These are phyloP conservation scores for Misopates orontium DNA, from an alignment of 257 asterid genomes.

Conservation along the genomic window DNA sequence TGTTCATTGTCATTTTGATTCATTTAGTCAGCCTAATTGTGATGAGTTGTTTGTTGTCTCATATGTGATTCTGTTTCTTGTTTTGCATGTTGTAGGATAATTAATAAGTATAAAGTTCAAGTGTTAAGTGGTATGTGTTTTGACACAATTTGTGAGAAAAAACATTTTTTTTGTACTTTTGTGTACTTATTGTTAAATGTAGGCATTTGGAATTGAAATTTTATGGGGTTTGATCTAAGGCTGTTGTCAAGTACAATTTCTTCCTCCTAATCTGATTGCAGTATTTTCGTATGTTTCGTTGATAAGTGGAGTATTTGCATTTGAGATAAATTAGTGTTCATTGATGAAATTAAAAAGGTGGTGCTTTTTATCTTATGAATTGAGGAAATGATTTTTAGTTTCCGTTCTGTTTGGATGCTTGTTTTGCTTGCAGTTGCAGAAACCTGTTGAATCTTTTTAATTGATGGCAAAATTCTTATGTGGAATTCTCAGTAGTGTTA, in stretches of 20 bases:
- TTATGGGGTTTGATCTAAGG: conserved; percentile 14
- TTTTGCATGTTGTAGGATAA: conserved; percentile 20
- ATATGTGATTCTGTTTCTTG: not conserved
- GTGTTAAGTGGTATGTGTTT: not conserved
- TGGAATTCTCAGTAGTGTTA: not conserved
- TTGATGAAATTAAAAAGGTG: not conserved
- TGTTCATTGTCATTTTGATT: not conserved
- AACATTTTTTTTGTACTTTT: no score
- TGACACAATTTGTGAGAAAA: not conserved
- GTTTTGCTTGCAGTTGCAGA: not conserved
- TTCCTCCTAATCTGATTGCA: conserved; percentile 3
- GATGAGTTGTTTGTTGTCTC: not conserved
- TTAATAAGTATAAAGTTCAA: not conserved
- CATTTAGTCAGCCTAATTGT: not conserved
- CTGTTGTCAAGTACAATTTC: conserved; percentile 10
- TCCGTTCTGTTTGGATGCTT: not conserved
- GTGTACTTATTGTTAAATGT: no score
- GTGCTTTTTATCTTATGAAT: not conserved
- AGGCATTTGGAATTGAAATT: not conserved
- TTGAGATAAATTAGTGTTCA: not conserved
- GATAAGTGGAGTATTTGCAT: not conserved
- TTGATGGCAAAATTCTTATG: no score
- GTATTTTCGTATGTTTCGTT: not conserved
- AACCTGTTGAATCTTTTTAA: not conserved
- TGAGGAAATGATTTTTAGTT: not conserved